These are phyloP conservation scores for Kentomonas sorsogonicus DNA, from an alignment of 208 protist genomes.

Conservation along the genomic window DNA sequence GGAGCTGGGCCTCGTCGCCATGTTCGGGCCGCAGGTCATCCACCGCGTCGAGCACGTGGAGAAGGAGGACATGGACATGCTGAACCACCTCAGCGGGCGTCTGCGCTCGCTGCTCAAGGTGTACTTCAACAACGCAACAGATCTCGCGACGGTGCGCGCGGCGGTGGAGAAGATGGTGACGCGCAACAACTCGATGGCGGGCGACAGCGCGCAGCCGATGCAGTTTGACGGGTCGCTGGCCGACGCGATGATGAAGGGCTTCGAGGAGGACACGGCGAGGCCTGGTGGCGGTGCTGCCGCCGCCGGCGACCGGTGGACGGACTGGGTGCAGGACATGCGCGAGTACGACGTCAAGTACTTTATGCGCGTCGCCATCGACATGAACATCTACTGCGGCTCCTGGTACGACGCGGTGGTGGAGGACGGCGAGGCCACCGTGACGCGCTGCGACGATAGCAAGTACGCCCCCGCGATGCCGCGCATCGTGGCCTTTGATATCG, in stretches of 20 bases:
- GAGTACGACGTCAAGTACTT: conserved; percentile 99
- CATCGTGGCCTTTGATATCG: conserved; percentile 98
- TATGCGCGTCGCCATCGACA: conserved; percentile 97
- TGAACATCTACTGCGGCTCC: conserved; percentile 89
- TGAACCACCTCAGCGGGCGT: conserved; percentile 96
- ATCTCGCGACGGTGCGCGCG: conserved; percentile 89
- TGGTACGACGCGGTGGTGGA: conserved; percentile 95
- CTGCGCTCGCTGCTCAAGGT: conserved; percentile 93
- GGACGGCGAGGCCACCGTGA: conserved; percentile 64
- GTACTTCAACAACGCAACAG: conserved; percentile 90
- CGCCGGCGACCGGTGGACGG: conserved; percentile 52
- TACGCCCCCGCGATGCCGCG: conserved; percentile 90
- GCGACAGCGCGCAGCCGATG: conserved; percentile 38
- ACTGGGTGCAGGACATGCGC: conserved; percentile 95
- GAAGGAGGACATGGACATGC: conserved; percentile 95
- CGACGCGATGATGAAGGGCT: conserved; percentile 66
- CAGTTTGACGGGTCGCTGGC: conserved; percentile 45
- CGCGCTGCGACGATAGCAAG: conserved; percentile 75
- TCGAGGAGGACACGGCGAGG: conserved; percentile 39
- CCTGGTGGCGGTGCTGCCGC: neutral
- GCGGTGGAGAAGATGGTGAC: conserved; percentile 79
- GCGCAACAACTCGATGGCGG: conserved; percentile 49
- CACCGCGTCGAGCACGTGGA: conserved; percentile 74
- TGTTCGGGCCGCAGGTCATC: conserved; percentile 87
- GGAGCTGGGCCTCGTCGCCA: conserved; percentile 88